Conservation (phyloP, 2,329 filamentous ascomycete species). For the Apiospora marii region DNA sequence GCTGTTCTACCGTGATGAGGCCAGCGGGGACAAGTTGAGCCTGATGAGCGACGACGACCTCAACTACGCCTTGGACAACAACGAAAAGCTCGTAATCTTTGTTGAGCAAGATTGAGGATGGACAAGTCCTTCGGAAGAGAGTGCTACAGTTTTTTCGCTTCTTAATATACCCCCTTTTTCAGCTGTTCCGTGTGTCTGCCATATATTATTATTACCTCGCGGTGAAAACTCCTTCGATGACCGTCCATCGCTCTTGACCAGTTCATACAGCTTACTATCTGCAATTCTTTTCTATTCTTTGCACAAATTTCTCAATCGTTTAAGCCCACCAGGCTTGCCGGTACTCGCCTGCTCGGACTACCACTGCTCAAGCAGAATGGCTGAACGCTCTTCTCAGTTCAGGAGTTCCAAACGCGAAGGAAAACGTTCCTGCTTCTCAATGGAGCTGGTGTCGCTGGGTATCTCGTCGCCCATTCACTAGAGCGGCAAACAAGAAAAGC, state of each 20-base stretch:
- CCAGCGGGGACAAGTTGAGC: slow-evolving; percentile 75
- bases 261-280: background rate
- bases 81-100: slow-evolving; percentile 85
- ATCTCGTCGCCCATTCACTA: background rate
- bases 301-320: background rate
- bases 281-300: background rate
- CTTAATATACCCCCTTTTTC: slow-evolving; percentile 28
- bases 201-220: background rate
- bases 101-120: slow-evolving; percentile 59
- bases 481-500: background rate
- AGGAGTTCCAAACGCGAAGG: background rate
- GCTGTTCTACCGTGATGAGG: slow-evolving; percentile 87
- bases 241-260: background rate
- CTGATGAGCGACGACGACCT: slow-evolving; percentile 84
- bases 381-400: background rate
- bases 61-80: slow-evolving; percentile 79
- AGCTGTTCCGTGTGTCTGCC: slow-evolving; percentile 1
- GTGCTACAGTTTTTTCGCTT: slow-evolving; percentile 24
- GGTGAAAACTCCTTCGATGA: slow-evolving; percentile 14
- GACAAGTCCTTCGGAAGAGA: background rate
- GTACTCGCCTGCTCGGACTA: background rate
- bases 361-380: background rate
- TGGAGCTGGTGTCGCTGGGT: background rate
- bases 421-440: background rate
- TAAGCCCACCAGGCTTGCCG: background rate